These are phyloP conservation scores for Rhodotorula toruloides DNA, from an alignment of 768 basidiomycete species.

Conservation along the genomic window DNA sequence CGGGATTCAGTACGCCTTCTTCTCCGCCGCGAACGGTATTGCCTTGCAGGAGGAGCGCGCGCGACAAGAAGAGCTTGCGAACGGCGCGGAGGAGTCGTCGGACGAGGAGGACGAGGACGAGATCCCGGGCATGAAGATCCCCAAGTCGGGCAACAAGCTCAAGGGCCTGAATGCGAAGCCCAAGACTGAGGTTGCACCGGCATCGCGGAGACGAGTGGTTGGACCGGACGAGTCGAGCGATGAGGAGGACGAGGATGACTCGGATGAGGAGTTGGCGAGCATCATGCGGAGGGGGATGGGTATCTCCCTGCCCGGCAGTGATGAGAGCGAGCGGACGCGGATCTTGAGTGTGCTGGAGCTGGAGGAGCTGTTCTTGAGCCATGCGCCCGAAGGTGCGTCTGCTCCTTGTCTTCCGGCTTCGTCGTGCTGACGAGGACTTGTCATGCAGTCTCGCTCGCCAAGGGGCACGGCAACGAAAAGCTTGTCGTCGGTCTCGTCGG, in stretches of 20 bases:
- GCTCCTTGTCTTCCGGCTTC: neutral
- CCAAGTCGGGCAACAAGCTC: conserved; percentile 46
- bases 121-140: conserved; percentile 38
- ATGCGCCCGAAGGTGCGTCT: conserved; percentile 63
- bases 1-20: conserved; percentile 76
- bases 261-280: conserved; percentile 24
- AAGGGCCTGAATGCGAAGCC: conserved; percentile 41
- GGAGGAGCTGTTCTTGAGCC: conserved; percentile 68
- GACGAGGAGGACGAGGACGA: conserved; percentile 44
- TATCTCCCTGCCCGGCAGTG: conserved; percentile 30
- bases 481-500: conserved; percentile 86
- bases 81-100: conserved; percentile 39
- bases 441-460: conserved; percentile 48
- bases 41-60: conserved; percentile 69
- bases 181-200: conserved; percentile 50
- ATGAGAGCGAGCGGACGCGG: conserved; percentile 53
- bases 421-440: neutral
- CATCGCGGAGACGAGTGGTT: neutral
- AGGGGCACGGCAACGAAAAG: conserved; percentile 54
- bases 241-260: conserved; percentile 28
- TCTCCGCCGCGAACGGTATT: conserved; percentile 81
- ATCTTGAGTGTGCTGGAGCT: conserved; percentile 81
- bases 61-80: conserved; percentile 46
- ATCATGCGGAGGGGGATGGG: conserved; percentile 27
- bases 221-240: conserved; percentile 9